Conservation (phyloP, 805 yeast genomes). For the Tetrapisispora iriomotensis region DNA sequence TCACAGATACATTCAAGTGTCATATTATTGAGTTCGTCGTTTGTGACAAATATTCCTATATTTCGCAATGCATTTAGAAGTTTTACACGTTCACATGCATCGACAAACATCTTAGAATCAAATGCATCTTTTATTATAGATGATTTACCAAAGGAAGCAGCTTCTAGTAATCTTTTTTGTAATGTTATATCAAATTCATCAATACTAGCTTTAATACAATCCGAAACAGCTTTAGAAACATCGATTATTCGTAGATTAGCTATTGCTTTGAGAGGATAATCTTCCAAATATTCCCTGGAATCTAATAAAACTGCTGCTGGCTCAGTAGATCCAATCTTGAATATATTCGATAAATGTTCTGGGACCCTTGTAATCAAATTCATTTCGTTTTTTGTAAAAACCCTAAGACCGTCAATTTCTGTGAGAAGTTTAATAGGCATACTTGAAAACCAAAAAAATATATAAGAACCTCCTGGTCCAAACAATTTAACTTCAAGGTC, state of each 20-base stretch:
- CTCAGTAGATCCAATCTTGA: slow-evolving; percentile 73
- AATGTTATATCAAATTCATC: slow-evolving; percentile 68
- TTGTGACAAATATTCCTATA: slow-evolving; percentile 64
- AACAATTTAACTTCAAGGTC: slow-evolving; percentile 56
- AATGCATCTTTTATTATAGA: slow-evolving; percentile 41
- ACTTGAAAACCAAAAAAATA: slow-evolving; percentile 41
- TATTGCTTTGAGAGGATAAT: slow-evolving; percentile 71
- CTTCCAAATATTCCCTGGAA: slow-evolving; percentile 56
- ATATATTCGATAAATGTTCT: slow-evolving; percentile 46
- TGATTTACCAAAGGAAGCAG: slow-evolving; percentile 77
- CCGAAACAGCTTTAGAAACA: slow-evolving; percentile 50
- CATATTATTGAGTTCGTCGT: slow-evolving; percentile 38
- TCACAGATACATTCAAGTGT: slow-evolving; percentile 50
- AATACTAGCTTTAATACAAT: slow-evolving; percentile 63
- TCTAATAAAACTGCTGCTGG: slow-evolving; percentile 78
- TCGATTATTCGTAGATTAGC: slow-evolving; percentile 55
- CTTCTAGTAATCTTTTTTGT: slow-evolving; percentile 72
- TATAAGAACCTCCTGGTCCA: slow-evolving; percentile 52
- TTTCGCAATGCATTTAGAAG: slow-evolving; percentile 58
- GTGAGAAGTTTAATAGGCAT: slow-evolving; percentile 37
- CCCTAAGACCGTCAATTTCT: slow-evolving; percentile 60
- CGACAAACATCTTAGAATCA: slow-evolving; percentile 53
- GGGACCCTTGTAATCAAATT: slow-evolving; percentile 60
- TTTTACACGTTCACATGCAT: slow-evolving; percentile 50
- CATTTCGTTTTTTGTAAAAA: slow-evolving; percentile 47